Evolutionary conservation across 2,329 filamentous ascomycete species (phyloP).

Genomic region (Penicillium brasilianum): DNA sequence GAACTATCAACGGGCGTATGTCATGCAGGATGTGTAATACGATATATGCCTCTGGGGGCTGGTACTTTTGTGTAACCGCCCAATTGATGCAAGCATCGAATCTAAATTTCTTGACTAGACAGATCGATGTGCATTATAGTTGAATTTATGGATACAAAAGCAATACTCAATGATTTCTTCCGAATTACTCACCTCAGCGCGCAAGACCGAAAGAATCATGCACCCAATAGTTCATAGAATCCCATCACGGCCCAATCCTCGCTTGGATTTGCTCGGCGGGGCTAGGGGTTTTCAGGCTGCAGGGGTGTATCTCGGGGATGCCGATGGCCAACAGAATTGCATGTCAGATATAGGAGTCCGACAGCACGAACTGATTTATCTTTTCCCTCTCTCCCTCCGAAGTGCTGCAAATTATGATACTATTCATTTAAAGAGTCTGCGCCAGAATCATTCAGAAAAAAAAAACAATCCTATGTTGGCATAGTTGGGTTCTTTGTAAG

Average conservation of each 20-base stretch:
- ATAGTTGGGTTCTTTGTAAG: not conserved
- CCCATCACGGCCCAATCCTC: not conserved
- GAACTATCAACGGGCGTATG: not conserved
- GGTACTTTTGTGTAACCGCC: not conserved
- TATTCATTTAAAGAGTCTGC: not conserved
- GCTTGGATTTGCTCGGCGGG: constrained; percentile 4
- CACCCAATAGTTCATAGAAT: not conserved
- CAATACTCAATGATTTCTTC: not conserved
- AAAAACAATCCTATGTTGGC: not conserved
- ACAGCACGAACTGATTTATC: not conserved
- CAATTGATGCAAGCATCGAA: not conserved
- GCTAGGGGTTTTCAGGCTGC: not conserved
- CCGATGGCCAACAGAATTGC: constrained; percentile 3
- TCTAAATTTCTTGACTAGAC: not conserved
- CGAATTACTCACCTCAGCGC: not conserved
- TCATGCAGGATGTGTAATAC: not conserved
- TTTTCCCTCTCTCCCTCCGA: not conserved
- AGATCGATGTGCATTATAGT: not conserved
- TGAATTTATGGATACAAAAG: not conserved
- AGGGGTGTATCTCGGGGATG: constrained; percentile 4
- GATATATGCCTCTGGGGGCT: not conserved
- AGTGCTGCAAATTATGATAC: no score
- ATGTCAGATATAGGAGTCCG: constrained; percentile 10
- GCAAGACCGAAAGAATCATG: not conserved
- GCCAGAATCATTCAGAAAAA: not conserved